Base-by-base conservation (phyloP, 257 asterid genomes). In the Forsythia suspensa region DNA sequence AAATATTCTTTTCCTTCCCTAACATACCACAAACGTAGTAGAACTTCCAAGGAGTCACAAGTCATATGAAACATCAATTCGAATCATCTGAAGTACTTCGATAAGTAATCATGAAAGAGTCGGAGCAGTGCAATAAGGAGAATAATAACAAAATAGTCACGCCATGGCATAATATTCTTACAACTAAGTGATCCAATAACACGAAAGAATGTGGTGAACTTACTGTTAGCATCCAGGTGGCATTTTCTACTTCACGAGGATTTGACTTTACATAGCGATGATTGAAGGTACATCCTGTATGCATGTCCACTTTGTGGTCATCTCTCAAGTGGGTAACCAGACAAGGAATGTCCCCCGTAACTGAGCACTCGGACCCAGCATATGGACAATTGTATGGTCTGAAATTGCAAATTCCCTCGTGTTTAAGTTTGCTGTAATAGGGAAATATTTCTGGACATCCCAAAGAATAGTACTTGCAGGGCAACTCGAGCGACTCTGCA, bases 251-350 rank as follows among this genome's bases (percentile, higher is more conserved):
- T 87, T 89, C 96, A 63, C 94, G 96, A 43, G 97, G 97, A 81
- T 92, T 92, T 24, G 93, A 89, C 88, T 90, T 92, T 4, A 92
- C 97, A 42, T 92, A 92, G 18, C 97, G 90, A 84, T 92, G 97
- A 79, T 92, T 92, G 81, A 92, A 92, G 40, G 97, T 89, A 81
- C 90, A 89, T n/a, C 96, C 97, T 0, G 90, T 84, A 90, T 92
- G 97, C 97, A 92, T 92, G 84, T 92, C 97, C 84, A 92, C 97
- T 83, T 92, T 92, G 82, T 92, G 97, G 74, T 88, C 94, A 52
- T 90, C 94, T 77, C 92, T 88, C 85, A 92, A 87, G 84, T 92
- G 97, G 57, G 94, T n/a, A 82, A 92, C 96, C 37, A 92, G 89
- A 78, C 72, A 82, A 79, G 96, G 94, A 72, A 90, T 92, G 82